Evolutionary conservation across 306 rosid genomes (phyloP), one percentile per base, ranked within the genome.

Genomic region (Leucaena leucocephala): DNA sequence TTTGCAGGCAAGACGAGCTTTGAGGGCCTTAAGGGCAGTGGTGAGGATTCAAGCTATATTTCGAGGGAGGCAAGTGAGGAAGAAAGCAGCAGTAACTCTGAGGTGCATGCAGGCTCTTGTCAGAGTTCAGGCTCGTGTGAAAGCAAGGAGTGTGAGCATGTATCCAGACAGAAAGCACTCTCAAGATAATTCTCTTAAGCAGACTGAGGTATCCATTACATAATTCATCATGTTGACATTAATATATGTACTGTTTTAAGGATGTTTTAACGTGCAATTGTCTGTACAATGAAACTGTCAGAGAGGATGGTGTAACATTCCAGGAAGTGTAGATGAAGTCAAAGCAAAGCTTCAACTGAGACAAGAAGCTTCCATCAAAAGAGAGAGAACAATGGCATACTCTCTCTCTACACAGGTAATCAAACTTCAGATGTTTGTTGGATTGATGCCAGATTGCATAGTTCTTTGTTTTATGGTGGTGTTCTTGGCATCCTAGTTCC

Each of bases 91-190:
- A 0, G 96, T 95, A 33, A 95, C 98, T 50, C 87, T 95, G 36
- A 88, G 87, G 86, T 95, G 98, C 74, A 95, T 92, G 98, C 98
- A 95, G 86, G 98, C 98, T 45, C 96, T 95, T 43, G 96, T 93
- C 76, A 82, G 94, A 64, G 98, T 93, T 77, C 96, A 95, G 65
- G 86, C 96, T 27, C 85, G 78, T 46, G 91, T 89, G 10, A 86
- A 91, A 79, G 97, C 97, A 19, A 86, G 89, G 77, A 75, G 81
- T 74, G 96, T 81, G n/a, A 85, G 84, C 48, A 55, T 54, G 7
- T 86, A 91, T 6, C 78, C 86, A 48, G 88, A 86, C 82, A 92
- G 87, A 40, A 85, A 82, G 76, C 82, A 76, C 3, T 84, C 50
- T 21, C 83, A 83, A 76, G 80, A 67, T 46, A 89, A 89, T 85